Evolutionary conservation across 2,329 filamentous ascomycete genomes (phyloP), one percentile per base, ranked within the genome.

Genomic region (Xylaria hypoxylon): DNA sequence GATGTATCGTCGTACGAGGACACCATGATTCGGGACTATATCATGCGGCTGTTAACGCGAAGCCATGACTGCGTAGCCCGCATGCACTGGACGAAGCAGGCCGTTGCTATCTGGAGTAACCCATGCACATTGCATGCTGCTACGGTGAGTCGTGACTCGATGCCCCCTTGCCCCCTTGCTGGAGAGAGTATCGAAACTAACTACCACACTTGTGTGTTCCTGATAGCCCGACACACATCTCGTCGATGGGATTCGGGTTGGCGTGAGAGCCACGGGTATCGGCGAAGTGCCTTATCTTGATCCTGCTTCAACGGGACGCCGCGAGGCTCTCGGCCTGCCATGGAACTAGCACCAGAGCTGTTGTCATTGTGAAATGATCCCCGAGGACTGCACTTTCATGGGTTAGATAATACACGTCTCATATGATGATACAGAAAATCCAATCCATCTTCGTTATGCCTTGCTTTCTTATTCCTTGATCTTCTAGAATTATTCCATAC

Each of bases 51-150:
- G 33, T 75, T 80, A 51, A 79, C 78, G 2, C 73, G 76, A 8
- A 82, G 80, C 59, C 80, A 82, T 50, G 80, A 82, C 69, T 73
- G 77, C 38, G 70, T 80, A 17, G 80, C 78, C 0, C 70, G 80
- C 10, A 79, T 81, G 70, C 79, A 78, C 62, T 82, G 80, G 80
- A 77, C 75, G 1, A 72, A 68, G 68, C 76, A 77, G 42, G 77
- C 77, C 0, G 78, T 75, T 38, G 80, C 80, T 2, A 80, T 82
- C 60, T 82, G 80, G 80, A 79, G 79, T 56, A 78, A 78, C 55
- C 64, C 62, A 28, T 77, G 75, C 66, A 76, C 73, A 3, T 44
- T 77, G 59, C 76, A 78, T 58, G 75, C 73, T 44, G 76, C 77
- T 33, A 77, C 76, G 26, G 75, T 77, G 65, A 72, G 77, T 71